Evolutionary conservation across 768 basidiomycete species (phyloP), one percentile per base, ranked within the genome.

Genomic region (Suillus subalutaceus): DNA sequence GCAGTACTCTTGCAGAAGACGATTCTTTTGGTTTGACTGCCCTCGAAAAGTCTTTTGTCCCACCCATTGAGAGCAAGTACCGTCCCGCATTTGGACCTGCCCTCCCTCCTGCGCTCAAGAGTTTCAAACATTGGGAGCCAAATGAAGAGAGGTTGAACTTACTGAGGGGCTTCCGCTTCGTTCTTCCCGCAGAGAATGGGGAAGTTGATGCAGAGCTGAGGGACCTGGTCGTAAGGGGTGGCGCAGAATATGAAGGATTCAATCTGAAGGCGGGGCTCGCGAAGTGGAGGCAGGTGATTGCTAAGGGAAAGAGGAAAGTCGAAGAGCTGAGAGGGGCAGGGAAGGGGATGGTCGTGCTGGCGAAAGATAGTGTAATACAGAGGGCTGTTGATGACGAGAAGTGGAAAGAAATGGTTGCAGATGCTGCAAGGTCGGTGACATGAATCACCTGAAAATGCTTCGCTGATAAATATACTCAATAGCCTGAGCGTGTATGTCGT

Each of bases 241-340:
- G 83, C 18, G 91, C 86, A 0, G 80, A 83, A n/a, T 83, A 87
- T 58, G 90, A 92, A 69, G 82, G 79, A 43, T 88, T 91, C 65
- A 83, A 87, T 57, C 79, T 88, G 8, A 78, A 79, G 44, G 74
- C 73, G 1, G 89, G 88, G 1, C 72, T 79, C 26, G 74, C 73
- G 3, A 87, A 84, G 67, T 86, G 86, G 74, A 85, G 82, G 63
- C 81, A 81, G 71, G 77, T 85, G 7, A 70, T 93, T 12, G 78
- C 79, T 6, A 83, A 87, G 63, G 84, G 84, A 3, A 81, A 80
- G 65, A 81, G 83, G 4, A 88, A 88, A 71, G 74, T 73, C 12
- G 73, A 77, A 7, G 74, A 78, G 62, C 35, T 52, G 43, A 61
- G 41, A 48, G 44, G 59, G 30, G 77, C 79, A 62, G 82, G 82